Evolutionary conservation across 805 yeast species (phyloP), one percentile per base, ranked within the genome.

Genomic region (Schwanniomyces pseudopolymorphus): DNA sequence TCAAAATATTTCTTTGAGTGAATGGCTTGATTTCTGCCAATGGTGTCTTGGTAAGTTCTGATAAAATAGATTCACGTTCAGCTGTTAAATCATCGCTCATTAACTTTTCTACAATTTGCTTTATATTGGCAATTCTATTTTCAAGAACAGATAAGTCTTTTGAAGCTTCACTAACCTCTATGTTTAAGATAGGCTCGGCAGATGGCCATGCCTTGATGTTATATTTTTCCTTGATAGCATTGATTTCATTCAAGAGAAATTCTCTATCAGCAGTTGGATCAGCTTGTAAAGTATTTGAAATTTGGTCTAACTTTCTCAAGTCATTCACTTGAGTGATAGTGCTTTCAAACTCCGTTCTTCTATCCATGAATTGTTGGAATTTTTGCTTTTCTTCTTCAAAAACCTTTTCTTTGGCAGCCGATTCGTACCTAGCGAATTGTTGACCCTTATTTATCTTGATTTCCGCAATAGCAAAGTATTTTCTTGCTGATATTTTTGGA

Each of bases 381-480:
- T 80, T 83, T 39, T 57, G 58, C 33, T 74, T 66, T 67, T 89
- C 95, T 62, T 89, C 95, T n/a, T 68, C 59, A 1, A 74, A 67
- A 16, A 90, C 92, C 53, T 78, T 75, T 41, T 70, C 69, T 56
- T 83, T 85, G 43, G 96, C 96, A 57, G 84, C 80, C 36, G 75
- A 72, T 63, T 87, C 87, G 70, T 87, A 90, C 52, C 78, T 71
- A 22, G 87, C 92, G 75, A 91, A 89, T 66, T 89, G 92, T 61
- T 90, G 91, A 79, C 97, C 98, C 68, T 87, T 83, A 60, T 88
- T 85, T 63, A 78, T 83, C 69, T 89, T 81, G 63, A 92, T 88
- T 62, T 92, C 97, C 2, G 97, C 96, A 48, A 92, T 83, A 8
- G 97, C 90, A 72, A 92, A 92, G 50, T 78, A 81, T 67, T 92